Conservation (phyloP, 306 rosid species). For the Inga oerstediana region DNA sequence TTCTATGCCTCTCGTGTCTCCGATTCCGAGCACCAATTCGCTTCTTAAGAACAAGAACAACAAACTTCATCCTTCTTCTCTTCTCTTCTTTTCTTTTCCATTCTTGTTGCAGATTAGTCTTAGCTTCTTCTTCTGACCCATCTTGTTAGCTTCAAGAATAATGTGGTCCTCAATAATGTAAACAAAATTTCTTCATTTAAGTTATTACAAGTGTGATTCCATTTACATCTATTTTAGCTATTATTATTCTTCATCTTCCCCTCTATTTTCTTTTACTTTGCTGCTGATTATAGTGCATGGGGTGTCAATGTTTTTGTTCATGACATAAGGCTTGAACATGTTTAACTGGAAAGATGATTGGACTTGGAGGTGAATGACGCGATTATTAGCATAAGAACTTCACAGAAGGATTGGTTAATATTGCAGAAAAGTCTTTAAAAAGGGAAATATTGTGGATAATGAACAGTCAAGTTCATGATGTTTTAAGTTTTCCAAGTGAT, state of each 20-base stretch:
- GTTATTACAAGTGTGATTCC: conserved; percentile 17
- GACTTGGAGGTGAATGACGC: too few relatives aligned
- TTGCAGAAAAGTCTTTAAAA: too few relatives aligned
- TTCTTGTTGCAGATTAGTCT: conserved; percentile 28
- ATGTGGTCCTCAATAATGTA: conserved; percentile 45
- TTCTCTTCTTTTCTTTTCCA: not conserved
- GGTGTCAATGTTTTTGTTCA: not conserved
- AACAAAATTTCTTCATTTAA: conserved; percentile 22
- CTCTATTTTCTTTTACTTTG: not conserved
- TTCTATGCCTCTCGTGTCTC: conserved; percentile 67
- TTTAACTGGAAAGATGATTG: not conserved
- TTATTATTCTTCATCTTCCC: not conserved
- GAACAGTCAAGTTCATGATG: not conserved
- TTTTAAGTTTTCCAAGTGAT: conserved; percentile 9
- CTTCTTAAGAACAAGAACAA: conserved; percentile 29
- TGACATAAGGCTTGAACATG: not conserved
- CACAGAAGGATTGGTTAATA: not conserved
- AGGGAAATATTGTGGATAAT: not conserved
- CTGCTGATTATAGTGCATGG: not conserved
- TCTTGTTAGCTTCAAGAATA: conserved; percentile 33
- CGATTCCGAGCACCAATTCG: conserved; percentile 53
- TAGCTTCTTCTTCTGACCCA: conserved; percentile 9
- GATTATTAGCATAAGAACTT: not conserved
- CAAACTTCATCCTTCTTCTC: not conserved
- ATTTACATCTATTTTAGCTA: not conserved